These are phyloP conservation scores for Fistulinella cinereoalba DNA, from an alignment of 1,284 basidiomycete genomes.

Conservation along the genomic window DNA sequence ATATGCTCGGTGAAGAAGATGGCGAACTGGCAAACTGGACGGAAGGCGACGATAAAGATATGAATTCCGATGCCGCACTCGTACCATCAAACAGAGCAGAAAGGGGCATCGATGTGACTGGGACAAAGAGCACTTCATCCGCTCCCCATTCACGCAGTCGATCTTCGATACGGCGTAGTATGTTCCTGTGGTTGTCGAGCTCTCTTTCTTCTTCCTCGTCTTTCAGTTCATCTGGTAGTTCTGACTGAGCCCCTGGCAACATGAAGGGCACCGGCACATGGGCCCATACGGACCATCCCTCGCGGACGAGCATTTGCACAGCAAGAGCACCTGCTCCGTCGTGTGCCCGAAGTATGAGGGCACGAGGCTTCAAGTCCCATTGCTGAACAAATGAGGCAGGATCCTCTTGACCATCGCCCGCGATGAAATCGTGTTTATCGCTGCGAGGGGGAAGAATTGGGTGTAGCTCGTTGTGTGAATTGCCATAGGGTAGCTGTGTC, in stretches of 20 bases:
- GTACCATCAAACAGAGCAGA: constrained; percentile 33
- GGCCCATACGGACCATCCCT: constrained; percentile 65
- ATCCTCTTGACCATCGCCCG: constrained; percentile 25
- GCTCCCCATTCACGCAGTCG: constrained; percentile 61
- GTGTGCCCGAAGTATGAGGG: constrained; percentile 72
- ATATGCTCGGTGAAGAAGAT: constrained; percentile 32
- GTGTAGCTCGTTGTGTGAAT: constrained; percentile 29
- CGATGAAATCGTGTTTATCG: constrained; percentile 27
- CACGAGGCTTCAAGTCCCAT: constrained; percentile 38
- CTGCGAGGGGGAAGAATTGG: constrained; percentile 24
- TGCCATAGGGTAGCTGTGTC: constrained; percentile 21
- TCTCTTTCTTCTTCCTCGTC: constrained; percentile 34
- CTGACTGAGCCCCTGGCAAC: constrained; percentile 23
- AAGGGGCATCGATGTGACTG: constrained; percentile 22
- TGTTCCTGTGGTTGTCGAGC: constrained; percentile 32
- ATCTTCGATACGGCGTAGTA: constrained; percentile 43
- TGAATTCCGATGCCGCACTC: constrained; percentile 15
- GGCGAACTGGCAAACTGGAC: constrained; percentile 24
- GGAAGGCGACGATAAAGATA: constrained; percentile 28
- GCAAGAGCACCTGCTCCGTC: constrained; percentile 74
- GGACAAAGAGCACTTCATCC: constrained; percentile 59
- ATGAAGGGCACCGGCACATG: constrained; percentile 55
- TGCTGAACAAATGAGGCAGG: background rate
- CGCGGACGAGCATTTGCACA: constrained; percentile 64
- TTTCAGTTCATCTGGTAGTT: constrained; percentile 24